Conservation (phyloP, 106 monocot genomes). For the Dactylorhiza incarnata region DNA sequence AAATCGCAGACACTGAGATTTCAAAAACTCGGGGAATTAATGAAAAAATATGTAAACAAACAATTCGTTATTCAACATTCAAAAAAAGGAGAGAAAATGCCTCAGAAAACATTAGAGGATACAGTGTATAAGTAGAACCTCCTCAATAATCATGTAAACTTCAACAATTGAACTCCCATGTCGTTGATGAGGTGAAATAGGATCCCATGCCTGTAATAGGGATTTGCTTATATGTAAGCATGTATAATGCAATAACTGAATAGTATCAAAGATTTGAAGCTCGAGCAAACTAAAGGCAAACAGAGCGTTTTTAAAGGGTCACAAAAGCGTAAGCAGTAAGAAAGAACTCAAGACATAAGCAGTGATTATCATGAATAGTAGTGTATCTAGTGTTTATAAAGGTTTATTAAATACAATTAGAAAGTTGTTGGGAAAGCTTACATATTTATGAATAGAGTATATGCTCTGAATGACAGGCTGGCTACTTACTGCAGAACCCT, state of each 20-base stretch:
- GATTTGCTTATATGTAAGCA: conserved; percentile 2
- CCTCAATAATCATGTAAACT: conserved; percentile 89
- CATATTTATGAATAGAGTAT: too few species aligned
- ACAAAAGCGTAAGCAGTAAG: neutral
- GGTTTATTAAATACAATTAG: neutral
- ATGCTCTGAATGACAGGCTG: too few species aligned
- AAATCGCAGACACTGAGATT: conserved; percentile 1
- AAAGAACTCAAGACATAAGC: neutral
- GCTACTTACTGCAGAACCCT: too few species aligned
- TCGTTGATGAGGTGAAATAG: conserved; percentile 88
- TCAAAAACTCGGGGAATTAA: neutral
- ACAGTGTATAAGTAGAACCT: conserved; percentile 34
- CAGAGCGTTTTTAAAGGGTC: neutral
- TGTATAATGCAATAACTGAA: neutral
- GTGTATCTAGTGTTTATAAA: neutral
- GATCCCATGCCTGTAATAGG: conserved; percentile 58
- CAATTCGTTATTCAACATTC: neutral
- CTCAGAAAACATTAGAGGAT: neutral
- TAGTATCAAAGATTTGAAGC: neutral
- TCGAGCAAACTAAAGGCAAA: neutral
- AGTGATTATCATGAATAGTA: neutral
- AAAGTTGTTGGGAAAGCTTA: neutral
- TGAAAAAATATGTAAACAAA: neutral
- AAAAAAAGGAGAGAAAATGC: conserved; percentile 1
- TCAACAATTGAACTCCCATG: conserved; percentile 91